phyloP scores from a whole-genome alignment of 805 yeast genomes.

The Ogataea corticis region DNA sequence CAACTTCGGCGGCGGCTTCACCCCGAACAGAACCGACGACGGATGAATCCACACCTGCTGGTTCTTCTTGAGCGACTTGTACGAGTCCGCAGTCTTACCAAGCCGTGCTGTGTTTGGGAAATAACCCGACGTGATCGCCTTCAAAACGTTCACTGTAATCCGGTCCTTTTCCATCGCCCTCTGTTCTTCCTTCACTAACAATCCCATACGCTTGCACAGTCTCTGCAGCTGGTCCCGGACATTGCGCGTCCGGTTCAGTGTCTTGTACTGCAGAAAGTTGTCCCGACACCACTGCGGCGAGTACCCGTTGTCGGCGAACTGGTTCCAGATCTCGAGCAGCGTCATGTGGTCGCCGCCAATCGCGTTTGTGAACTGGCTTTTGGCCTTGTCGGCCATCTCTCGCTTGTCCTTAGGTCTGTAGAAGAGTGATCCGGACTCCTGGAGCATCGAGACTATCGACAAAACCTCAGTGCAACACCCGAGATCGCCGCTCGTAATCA shows the following conservation, averaged over 20 bases:
- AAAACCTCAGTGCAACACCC: constrained; percentile 69
- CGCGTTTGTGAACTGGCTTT: constrained; percentile 50
- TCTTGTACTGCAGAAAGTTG: constrained; percentile 73
- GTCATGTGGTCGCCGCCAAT: constrained; percentile 79
- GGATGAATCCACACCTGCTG: constrained; percentile 86
- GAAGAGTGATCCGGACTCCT: constrained; percentile 72
- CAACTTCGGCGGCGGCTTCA: constrained; percentile 71
- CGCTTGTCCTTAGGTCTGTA: constrained; percentile 68
- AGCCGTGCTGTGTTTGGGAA: constrained; percentile 66
- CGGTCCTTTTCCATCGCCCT: constrained; percentile 31
- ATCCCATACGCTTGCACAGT: constrained; percentile 56
- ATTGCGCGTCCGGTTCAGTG: constrained; percentile 66
- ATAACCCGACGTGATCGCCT: constrained; percentile 64
- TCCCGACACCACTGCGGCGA: constrained; percentile 85
- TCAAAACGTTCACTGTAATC: constrained; percentile 42
- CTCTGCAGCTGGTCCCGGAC: constrained; percentile 68
- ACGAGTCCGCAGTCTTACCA: constrained; percentile 64
- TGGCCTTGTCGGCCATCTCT: constrained; percentile 64
- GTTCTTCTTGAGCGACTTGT: constrained; percentile 62
- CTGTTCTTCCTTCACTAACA: constrained; percentile 35
- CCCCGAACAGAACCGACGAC: constrained; percentile 64
- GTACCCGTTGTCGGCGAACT: constrained; percentile 69
- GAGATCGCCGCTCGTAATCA: constrained; percentile 60
- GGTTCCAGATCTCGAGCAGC: constrained; percentile 69
- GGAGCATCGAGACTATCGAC: constrained; percentile 79